Evolutionary conservation across 2,329 filamentous ascomycete species (phyloP).

Genomic region (Didymosphaeria variabile): DNA sequence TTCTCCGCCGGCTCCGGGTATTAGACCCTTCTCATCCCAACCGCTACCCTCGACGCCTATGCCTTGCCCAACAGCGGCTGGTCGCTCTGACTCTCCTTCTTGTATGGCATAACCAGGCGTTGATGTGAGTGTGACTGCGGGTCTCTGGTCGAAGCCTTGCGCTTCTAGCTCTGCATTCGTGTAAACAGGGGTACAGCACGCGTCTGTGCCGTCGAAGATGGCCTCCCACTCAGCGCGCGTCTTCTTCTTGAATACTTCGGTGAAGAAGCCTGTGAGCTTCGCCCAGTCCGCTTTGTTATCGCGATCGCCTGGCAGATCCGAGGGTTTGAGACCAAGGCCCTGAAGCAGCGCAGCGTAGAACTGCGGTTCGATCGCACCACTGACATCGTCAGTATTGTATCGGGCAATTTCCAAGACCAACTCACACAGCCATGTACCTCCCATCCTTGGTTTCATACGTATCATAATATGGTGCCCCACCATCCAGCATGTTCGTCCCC

Average conservation of each 20-base stretch:
- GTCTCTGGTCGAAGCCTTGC: slow-evolving; percentile 73
- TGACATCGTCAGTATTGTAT: slow-evolving; percentile 24
- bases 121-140: slow-evolving; percentile 71
- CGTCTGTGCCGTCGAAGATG: slow-evolving; percentile 89
- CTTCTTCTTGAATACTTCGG: slow-evolving; percentile 71
- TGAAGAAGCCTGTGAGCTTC: slow-evolving; percentile 69
- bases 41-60: slow-evolving; percentile 71
- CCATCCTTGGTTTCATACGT: slow-evolving; percentile 86
- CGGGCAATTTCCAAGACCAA: slow-evolving; percentile 8
- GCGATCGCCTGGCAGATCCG: slow-evolving; percentile 59
- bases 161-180: slow-evolving; percentile 75
- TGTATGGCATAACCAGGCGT: slow-evolving; percentile 75
- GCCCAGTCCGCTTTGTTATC: slow-evolving; percentile 73
- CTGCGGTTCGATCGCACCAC: slow-evolving; percentile 85
- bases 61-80: slow-evolving; percentile 67
- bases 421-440: slow-evolving; percentile 76
- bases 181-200: slow-evolving; percentile 89
- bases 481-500: slow-evolving; percentile 82
- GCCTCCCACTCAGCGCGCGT: slow-evolving; percentile 82
- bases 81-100: slow-evolving; percentile 53
- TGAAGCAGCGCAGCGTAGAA: slow-evolving; percentile 77
- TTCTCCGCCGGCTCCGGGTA: slow-evolving; percentile 76
- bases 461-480: slow-evolving; percentile 87
- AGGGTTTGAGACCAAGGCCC: slow-evolving; percentile 68
- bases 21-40: slow-evolving; percentile 69